Evolutionary conservation across 2,329 filamentous ascomycete species (phyloP), one percentile per base, ranked within the genome.

Genomic region (Stemphylium vesicarium): DNA sequence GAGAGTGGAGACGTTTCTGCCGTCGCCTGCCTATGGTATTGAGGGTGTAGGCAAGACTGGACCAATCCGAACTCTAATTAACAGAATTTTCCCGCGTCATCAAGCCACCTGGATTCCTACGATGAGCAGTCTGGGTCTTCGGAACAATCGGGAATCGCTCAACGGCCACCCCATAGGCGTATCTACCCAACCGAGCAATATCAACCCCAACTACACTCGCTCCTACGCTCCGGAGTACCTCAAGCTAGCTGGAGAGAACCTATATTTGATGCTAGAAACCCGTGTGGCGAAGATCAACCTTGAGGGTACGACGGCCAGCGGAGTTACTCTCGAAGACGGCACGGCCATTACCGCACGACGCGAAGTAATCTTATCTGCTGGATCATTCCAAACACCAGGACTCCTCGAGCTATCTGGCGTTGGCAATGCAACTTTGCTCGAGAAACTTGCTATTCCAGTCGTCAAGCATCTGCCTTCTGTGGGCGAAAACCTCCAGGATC

Each of bases 161-260:
- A 75, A 77, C 12, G 83, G 83, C 1, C 77, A 81, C 42, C 79
- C 79, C 12, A 65, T 83, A 3, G 84, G 84, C 6, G 80, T 80
- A 6, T 80, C 79, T 69, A 79, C 76, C 31, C 80, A 82, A 53
- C 76, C 83, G 9, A 81, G 77, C 57, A 82, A 78, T 52, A 78
- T 85, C 33, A 75, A 77, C 9, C 75, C 73, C 4, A 76, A 78
- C 36, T 83, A 80, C 59, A 78, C 72, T 16, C 75, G 83, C 31
- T 83, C 80, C 2, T 85, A 83, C 65, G 73, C 75, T 20, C 79
- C 77, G 38, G 75, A 75, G 2, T 84, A 83, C 53, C 68, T 80
- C 0, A 69, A 76, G 4, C 63, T 77, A n/a, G 73, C 75, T 0
- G 71, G 74, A 0, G 20, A 69, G 1, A 84, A 84, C 41, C 72